These are phyloP conservation scores for Posidonia oceanica DNA, from an alignment of 116 monocot species.

Conservation along the genomic window DNA sequence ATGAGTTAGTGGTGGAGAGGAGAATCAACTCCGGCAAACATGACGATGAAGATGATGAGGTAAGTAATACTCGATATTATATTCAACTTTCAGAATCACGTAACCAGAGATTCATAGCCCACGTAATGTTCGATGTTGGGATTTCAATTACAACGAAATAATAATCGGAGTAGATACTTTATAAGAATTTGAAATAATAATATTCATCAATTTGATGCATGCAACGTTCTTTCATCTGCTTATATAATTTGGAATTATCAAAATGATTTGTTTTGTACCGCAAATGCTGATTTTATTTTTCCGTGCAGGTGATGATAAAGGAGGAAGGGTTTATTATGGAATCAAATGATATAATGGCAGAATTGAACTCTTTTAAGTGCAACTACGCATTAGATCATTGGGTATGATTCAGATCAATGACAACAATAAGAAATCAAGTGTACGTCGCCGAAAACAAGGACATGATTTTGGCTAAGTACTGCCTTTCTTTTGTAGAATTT, in stretches of 20 bases:
- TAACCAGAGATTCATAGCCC: too few species aligned
- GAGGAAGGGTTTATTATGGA: not conserved
- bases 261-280: not conserved
- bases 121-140: not conserved
- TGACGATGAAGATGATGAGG: slow-evolving; percentile 45
- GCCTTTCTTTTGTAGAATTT: too few species aligned
- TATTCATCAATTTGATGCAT: too few species aligned
- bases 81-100: too few species aligned
- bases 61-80: not conserved
- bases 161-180: too few species aligned
- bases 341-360: not conserved
- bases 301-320: not conserved
- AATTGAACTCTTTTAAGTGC: not conserved
- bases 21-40: slow-evolving; percentile 1
- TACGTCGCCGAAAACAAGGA: too few species aligned
- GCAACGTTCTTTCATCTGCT: not conserved
- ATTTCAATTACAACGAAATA: not conserved
- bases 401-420: not conserved
- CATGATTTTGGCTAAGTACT: too few species aligned
- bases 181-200: too few species aligned
- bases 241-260: not conserved
- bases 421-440: too few species aligned
- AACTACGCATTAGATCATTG: not conserved
- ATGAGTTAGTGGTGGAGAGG: slow-evolving; percentile 31
- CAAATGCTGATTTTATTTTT: not conserved